Percentiles rank a stretch among this genome's conserved stretches.
Conservation (phyloP, 352 stramenopile species). For the Pythium phragmitis region DNA sequence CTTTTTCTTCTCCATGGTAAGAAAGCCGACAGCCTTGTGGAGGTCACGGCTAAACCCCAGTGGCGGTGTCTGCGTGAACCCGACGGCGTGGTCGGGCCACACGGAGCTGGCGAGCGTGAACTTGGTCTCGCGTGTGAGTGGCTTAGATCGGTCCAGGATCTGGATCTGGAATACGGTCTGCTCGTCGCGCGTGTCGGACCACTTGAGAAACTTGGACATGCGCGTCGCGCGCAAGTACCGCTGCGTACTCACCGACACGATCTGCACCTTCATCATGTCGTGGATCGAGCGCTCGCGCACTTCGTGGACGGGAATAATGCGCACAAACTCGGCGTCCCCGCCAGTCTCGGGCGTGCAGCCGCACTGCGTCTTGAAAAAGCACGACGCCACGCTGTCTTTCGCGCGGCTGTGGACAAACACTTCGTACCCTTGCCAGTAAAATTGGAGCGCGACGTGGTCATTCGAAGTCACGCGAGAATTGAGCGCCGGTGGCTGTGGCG, state of each 20-base stretch:
- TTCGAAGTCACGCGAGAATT: slow-evolving; percentile 30
- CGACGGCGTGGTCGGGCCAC: slow-evolving; percentile 30
- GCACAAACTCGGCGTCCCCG: slow-evolving; percentile 27
- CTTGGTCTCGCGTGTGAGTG: slow-evolving; percentile 27
- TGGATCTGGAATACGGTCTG: slow-evolving; percentile 37
- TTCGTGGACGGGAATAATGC: slow-evolving; percentile 31
- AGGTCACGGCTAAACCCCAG: slow-evolving; percentile 23
- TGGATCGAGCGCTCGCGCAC: slow-evolving; percentile 29
- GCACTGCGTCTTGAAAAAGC: slow-evolving; percentile 30
- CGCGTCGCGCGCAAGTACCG: slow-evolving; percentile 32
- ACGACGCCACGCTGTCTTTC: slow-evolving; percentile 25
- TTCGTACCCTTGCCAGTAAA: slow-evolving; percentile 38
- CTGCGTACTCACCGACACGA: slow-evolving; percentile 27
- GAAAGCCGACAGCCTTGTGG: slow-evolving; percentile 31
- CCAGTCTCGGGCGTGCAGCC: slow-evolving; percentile 22
- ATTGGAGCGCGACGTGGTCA: slow-evolving; percentile 31
- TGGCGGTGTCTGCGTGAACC: slow-evolving; percentile 28
- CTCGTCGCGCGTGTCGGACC: slow-evolving; percentile 32
- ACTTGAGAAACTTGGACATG: slow-evolving; percentile 36
- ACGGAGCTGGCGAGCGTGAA: slow-evolving; percentile 31
- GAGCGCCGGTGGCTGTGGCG: slow-evolving; percentile 6
- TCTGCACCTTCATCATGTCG: slow-evolving; percentile 34
- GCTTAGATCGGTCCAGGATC: slow-evolving; percentile 28
- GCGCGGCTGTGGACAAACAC: slow-evolving; percentile 25
- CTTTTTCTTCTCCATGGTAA: slow-evolving; percentile 43